Evolutionary conservation across 176 grass and related monocot genomes (phyloP).

Genomic region (Oryza coarctata): DNA sequence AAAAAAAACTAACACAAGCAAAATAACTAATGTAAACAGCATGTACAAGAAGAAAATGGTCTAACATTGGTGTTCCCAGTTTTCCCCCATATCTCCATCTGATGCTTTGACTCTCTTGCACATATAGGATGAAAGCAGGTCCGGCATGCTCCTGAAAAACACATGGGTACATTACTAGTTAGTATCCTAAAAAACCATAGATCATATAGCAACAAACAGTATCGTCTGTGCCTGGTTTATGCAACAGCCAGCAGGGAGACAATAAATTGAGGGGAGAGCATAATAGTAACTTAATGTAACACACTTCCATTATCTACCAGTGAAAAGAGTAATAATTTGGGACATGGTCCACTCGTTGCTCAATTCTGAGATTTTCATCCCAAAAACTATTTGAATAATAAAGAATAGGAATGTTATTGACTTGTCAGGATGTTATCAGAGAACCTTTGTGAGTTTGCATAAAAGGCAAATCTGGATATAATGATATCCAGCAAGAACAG

Average conservation of each 20-base stretch:
- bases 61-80: constrained; percentile 81
- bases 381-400: neutral
- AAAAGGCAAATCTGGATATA: neutral
- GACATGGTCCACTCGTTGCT: neutral
- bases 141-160: constrained; percentile 82
- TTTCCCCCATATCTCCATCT: constrained; percentile 98
- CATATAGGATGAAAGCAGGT: constrained; percentile 94
- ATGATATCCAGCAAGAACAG: constrained; percentile 17
- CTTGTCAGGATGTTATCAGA: neutral
- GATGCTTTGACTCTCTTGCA: constrained; percentile 84
- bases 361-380: neutral
- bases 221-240: neutral
- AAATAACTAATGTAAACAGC: constrained; percentile 25
- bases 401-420: neutral
- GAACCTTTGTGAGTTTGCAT: neutral
- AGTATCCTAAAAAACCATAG: neutral
- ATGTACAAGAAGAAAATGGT: constrained; percentile 30
- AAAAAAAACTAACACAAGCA: constrained; percentile 26
- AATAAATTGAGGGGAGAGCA: neutral
- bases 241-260: neutral
- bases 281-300: neutral
- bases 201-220: constrained; percentile 2
- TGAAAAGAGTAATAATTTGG: neutral
- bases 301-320: neutral
- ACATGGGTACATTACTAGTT: constrained; percentile 23